Evolutionary conservation across 495 filamentous ascomycete genomes (phyloP).

Genomic region (Polyplosphaeria fusca): DNA sequence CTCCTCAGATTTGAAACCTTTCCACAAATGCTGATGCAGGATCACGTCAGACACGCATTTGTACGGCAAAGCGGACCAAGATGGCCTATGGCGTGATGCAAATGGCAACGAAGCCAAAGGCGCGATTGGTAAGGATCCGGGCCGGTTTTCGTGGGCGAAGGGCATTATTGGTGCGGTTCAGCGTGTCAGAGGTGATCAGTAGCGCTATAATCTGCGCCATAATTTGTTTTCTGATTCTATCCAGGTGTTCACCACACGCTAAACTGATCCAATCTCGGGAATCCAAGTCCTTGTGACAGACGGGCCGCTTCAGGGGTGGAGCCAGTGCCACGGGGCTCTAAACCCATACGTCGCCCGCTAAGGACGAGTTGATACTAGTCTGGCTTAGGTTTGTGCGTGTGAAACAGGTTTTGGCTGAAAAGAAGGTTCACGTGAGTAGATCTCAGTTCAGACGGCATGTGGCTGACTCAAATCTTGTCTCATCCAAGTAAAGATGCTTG

Average conservation of each 20-base stretch:
- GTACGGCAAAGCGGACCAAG: constrained; percentile 57
- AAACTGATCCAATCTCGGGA: background rate
- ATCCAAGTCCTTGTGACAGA: too few species aligned
- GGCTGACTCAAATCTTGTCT: too few species aligned
- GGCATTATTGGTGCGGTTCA: constrained; percentile 61
- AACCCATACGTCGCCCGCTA: too few species aligned
- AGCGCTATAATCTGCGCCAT: background rate
- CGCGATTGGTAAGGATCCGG: constrained; percentile 58
- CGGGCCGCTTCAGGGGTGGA: too few species aligned
- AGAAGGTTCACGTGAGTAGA: too few species aligned
- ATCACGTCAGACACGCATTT: constrained; percentile 50
- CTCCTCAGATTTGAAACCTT: background rate
- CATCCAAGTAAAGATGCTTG: too few species aligned
- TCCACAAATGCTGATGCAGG: too few species aligned
- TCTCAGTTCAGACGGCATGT: too few species aligned
- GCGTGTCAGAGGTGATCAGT: constrained; percentile 50
- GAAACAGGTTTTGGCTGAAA: too few species aligned
- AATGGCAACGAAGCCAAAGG: constrained; percentile 55
- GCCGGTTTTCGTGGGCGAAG: constrained; percentile 59
- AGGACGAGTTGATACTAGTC: background rate
- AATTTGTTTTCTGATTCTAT: background rate
- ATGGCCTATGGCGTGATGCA: constrained; percentile 61
- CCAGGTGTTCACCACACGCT: background rate
- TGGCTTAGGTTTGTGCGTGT: too few species aligned
- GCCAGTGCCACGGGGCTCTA: background rate